Percentiles rank a stretch among this genome's conserved stretches.
Evolutionary conservation across 2,329 filamentous ascomycete genomes (phyloP).

Genomic region (Stachybotrys chlorohalonatus): DNA sequence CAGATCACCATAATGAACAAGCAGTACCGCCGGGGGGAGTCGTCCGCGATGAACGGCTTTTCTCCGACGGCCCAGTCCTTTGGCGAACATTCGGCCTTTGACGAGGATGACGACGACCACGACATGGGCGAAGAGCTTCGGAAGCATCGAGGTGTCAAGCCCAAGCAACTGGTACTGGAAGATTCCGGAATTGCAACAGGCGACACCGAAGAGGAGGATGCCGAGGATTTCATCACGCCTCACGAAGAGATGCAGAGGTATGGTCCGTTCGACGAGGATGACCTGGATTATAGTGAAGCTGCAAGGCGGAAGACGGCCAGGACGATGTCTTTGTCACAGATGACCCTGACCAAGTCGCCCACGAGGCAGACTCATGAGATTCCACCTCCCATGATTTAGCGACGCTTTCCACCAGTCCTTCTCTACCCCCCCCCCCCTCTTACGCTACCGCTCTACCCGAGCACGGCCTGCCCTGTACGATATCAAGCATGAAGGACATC

Average conservation of each 20-base stretch:
- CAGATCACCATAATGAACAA: slow-evolving; percentile 39
- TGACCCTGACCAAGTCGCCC: slow-evolving; percentile 34
- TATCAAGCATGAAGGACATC: background rate
- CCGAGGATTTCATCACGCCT: slow-evolving; percentile 47
- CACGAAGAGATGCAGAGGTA: slow-evolving; percentile 34
- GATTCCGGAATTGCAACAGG: slow-evolving; percentile 26
- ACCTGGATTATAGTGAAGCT: slow-evolving; percentile 28
- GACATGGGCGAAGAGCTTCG: slow-evolving; percentile 12
- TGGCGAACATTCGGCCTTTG: slow-evolving; percentile 29
- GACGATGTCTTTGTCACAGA: slow-evolving; percentile 54
- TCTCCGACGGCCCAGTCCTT: slow-evolving; percentile 26
- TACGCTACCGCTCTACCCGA: no score
- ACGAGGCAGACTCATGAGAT: slow-evolving; percentile 8
- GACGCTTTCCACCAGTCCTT: slow-evolving; percentile 2
- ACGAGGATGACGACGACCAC: slow-evolving; percentile 31
- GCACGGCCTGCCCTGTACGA: background rate
- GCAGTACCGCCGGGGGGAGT: slow-evolving; percentile 12
- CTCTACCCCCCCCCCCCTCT: background rate
- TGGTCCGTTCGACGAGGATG: slow-evolving; percentile 30
- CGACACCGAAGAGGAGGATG: slow-evolving; percentile 31
- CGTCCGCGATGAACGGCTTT: slow-evolving; percentile 13
- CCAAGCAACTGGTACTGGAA: slow-evolving; percentile 17
- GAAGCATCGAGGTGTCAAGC: slow-evolving; percentile 8
- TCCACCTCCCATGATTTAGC: slow-evolving; percentile 5
- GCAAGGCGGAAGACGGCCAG: slow-evolving; percentile 46